These are phyloP conservation scores for Boletus reticuloceps DNA, from an alignment of 768 basidiomycete genomes.

Conservation along the genomic window DNA sequence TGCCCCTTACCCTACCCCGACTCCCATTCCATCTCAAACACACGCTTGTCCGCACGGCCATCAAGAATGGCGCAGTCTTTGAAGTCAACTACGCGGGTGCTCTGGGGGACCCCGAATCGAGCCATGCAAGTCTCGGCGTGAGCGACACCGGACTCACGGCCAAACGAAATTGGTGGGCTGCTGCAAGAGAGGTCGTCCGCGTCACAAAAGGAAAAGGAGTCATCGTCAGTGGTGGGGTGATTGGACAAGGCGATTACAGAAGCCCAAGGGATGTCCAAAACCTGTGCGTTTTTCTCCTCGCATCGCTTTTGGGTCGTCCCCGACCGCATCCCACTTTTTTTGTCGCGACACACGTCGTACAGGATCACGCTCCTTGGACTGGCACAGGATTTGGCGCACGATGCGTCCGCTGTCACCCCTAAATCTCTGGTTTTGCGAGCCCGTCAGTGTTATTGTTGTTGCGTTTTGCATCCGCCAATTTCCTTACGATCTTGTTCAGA, in stretches of 20 bases:
- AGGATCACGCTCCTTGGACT: conserved; percentile 70
- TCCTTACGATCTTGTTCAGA: conserved; percentile 40
- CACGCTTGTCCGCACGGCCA: conserved; percentile 75
- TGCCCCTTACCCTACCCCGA: conserved; percentile 75
- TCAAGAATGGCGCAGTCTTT: conserved; percentile 80
- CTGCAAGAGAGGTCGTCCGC: conserved; percentile 69
- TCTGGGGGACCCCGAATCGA: conserved; percentile 54
- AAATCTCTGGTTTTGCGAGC: conserved; percentile 72
- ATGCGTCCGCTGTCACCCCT: conserved; percentile 54
- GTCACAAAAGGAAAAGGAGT: conserved; percentile 81
- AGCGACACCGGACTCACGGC: conserved; percentile 52
- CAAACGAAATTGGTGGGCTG: conserved; percentile 85
- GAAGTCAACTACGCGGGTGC: conserved; percentile 80
- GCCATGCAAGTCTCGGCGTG: conserved; percentile 43
- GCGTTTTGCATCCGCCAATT: background rate
- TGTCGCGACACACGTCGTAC: background rate
- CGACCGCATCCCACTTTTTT: no score
- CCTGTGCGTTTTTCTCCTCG: conserved; percentile 46
- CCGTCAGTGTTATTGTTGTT: conserved; percentile 44
- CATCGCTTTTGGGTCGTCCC: no score
- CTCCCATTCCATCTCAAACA: conserved; percentile 82
- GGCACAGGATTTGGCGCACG: conserved; percentile 65
- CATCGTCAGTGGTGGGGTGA: conserved; percentile 66
- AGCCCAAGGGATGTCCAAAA: conserved; percentile 75
- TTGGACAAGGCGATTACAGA: conserved; percentile 59